These are phyloP conservation scores for Hysterium pulicare DNA, from an alignment of 2,329 filamentous ascomycete species.

Conservation along the genomic window DNA sequence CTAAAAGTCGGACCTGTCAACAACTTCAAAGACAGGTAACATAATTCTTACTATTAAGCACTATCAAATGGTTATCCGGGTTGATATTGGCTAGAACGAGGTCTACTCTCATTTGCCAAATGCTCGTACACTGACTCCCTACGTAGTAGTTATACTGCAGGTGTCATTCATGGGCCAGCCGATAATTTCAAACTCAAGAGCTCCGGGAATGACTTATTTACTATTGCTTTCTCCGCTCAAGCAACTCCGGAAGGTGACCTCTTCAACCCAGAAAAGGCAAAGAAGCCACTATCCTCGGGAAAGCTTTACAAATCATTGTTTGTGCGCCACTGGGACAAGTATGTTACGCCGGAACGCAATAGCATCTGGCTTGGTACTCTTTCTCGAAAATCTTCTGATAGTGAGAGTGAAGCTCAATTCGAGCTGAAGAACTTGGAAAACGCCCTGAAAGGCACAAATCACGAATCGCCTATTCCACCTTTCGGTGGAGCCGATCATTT, in stretches of 20 bases:
- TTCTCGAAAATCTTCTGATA: conserved; percentile 4
- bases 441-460: conserved; percentile 56
- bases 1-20: conserved; percentile 32
- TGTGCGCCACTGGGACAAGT: conserved; percentile 81
- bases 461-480: conserved; percentile 68
- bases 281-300: conserved; percentile 60
- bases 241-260: conserved; percentile 67
- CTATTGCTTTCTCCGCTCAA: conserved; percentile 54
- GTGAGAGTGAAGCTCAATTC: conserved; percentile 25
- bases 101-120: too few species aligned
- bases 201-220: conserved; percentile 37
- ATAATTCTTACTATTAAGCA: too few species aligned
- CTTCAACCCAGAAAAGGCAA: conserved; percentile 61
- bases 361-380: conserved; percentile 71
- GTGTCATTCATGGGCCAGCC: conserved; percentile 45
- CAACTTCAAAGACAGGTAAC: conserved; percentile 32
- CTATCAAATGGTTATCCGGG: too few species aligned
- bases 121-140: too few species aligned
- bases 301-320: conserved; percentile 73
- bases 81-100: too few species aligned
- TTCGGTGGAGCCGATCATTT: conserved; percentile 82
- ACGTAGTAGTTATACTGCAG: conserved; percentile 42
- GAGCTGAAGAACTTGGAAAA: conserved; percentile 55
- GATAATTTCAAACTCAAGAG: conserved; percentile 47
- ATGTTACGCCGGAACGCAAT: conserved; percentile 64